Percentiles rank a stretch among this genome's conserved stretches.
These are phyloP conservation scores for Cytospora leucostoma DNA, from an alignment of 2,329 filamentous ascomycete genomes.

Conservation along the genomic window DNA sequence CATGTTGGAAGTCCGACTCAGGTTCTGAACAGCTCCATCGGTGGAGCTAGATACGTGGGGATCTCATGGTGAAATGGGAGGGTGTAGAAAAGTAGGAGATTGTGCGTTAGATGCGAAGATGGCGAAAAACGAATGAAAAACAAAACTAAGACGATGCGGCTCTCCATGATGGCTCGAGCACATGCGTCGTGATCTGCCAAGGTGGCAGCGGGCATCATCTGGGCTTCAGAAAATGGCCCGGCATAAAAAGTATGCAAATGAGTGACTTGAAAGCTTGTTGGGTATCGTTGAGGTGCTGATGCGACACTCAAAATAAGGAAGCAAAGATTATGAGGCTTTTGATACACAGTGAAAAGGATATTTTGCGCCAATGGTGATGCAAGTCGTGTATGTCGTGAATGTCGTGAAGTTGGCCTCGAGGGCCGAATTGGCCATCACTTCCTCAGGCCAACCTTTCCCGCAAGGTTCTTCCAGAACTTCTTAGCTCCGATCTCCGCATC, in stretches of 20 bases:
- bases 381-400: conserved; percentile 23
- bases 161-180: not conserved
- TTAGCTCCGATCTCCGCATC: conserved; percentile 46
- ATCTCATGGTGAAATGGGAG: conserved; percentile 14
- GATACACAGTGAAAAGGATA: not conserved
- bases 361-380: conserved; percentile 19
- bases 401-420: conserved; percentile 4
- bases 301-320: conserved; percentile 1
- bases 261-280: conserved; percentile 1
- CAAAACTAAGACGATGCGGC: not conserved
- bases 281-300: conserved; percentile 4
- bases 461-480: conserved; percentile 51
- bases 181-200: not conserved
- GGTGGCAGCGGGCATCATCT: not conserved
- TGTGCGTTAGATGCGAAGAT: conserved; percentile 20
- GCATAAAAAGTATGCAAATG: not conserved
- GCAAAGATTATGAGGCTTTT: not conserved
- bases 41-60: not conserved
- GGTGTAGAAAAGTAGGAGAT: conserved; percentile 19
- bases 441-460: conserved; percentile 45
- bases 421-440: conserved; percentile 31
- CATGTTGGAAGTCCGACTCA: conserved; percentile 3
- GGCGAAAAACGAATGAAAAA: not conserved
- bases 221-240: not conserved
- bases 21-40: not conserved